Base-by-base conservation (phyloP, 2,329 filamentous ascomycete genomes). In the Aspergillus fumigatus region DNA sequence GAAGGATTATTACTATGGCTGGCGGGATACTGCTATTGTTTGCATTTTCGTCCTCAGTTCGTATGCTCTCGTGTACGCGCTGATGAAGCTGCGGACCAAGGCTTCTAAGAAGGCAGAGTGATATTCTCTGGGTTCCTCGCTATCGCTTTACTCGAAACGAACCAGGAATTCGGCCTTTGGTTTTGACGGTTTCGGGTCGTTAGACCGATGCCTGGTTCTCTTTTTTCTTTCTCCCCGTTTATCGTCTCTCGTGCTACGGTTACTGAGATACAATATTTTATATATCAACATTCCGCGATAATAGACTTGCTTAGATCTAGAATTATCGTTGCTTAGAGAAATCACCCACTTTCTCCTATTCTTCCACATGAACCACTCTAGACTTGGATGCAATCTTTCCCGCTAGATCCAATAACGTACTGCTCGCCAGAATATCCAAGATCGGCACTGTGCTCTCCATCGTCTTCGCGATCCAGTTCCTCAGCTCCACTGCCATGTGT, bases 1-100 rank as follows among this genome's bases (percentile, higher is more conserved):
- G 8, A 77, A 77, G 2, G 79, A 83, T 2, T 84, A 87, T 61
- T 82, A 79, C 60, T 85, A 85, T 62, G 86, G 84, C 0, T 89
- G 87, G 87, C 78, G 87, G 41, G 80, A 89, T 67, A 81, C 83
- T 0, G 86, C 67, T 0, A 83, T 88, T 53, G 80, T 84, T 2
- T 80, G 78, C 1, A 69, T 84, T 1, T 86, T 87, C 61, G 79
- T 75, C 1, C 50, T 83, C 40, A 80, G 77, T 55, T 81, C 79
- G 1, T 87, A 87, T 61, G 72, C 65, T 0, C 51, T 79, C 49
- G 79, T 80, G 2, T 80, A 74, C 54, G 41, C 62, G 47, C 62
- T 73, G 53, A 73, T 73, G 70, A 73, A 72, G 58, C 45, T 73
- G 55, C 59, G 71, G 49, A 73, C 71, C 3, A 73, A 73, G 63